These are phyloP conservation scores for Thozetella sp. DNA, from an alignment of 495 filamentous ascomycete genomes.

Conservation along the genomic window DNA sequence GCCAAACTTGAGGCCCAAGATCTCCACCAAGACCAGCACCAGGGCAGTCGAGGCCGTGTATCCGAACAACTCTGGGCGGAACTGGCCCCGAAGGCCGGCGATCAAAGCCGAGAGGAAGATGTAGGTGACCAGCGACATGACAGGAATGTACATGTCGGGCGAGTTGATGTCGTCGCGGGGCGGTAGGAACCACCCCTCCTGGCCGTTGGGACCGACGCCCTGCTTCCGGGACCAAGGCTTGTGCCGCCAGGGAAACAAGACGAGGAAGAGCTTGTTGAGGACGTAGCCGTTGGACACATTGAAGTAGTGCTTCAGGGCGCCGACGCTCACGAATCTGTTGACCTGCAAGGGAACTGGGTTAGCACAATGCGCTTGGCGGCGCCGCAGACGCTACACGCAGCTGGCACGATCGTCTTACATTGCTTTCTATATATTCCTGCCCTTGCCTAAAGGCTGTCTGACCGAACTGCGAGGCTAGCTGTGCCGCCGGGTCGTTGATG, in stretches of 20 bases:
- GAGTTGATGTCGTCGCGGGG: slow-evolving; percentile 97
- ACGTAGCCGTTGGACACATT: slow-evolving; percentile 94
- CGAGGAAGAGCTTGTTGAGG: slow-evolving; percentile 79
- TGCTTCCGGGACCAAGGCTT: slow-evolving; percentile 88
- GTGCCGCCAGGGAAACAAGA: slow-evolving; percentile 97
- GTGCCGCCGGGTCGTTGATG: slow-evolving; percentile 94
- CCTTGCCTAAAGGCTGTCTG: slow-evolving; percentile 87
- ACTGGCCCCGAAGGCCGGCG: slow-evolving; percentile 88
- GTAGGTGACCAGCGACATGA: slow-evolving; percentile 95
- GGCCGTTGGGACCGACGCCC: slow-evolving; percentile 63
- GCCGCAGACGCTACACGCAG: background rate
- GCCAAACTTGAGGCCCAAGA: slow-evolving; percentile 85
- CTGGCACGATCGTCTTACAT: slow-evolving; percentile 53
- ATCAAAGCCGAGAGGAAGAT: slow-evolving; percentile 89
- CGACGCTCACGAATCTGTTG: slow-evolving; percentile 90
- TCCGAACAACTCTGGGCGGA: slow-evolving; percentile 91
- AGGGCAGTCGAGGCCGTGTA: slow-evolving; percentile 84
- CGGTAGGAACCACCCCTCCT: slow-evolving; percentile 86
- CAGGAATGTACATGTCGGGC: slow-evolving; percentile 98
- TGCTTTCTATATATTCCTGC: slow-evolving; percentile 91
- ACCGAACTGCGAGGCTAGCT: slow-evolving; percentile 93
- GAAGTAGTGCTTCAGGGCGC: slow-evolving; percentile 95
- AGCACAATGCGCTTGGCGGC: background rate
- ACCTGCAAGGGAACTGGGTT: slow-evolving; percentile 52
- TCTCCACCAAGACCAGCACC: slow-evolving; percentile 81